phyloP scores from a whole-genome alignment of 805 yeast genomes.

The Wickerhamomyces alni region DNA sequence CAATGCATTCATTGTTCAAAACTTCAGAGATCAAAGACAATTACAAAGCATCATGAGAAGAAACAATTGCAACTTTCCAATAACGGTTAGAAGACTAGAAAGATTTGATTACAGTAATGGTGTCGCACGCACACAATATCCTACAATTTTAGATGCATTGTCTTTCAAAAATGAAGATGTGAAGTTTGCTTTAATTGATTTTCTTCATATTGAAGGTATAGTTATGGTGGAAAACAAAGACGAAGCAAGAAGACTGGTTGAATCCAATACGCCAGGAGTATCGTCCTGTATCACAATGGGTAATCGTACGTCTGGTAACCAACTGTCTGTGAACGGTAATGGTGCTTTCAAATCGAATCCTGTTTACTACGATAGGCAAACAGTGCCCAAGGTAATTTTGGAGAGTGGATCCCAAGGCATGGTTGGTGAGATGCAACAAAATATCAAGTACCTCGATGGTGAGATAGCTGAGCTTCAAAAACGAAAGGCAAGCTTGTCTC shows the following conservation, averaged over 20 bases:
- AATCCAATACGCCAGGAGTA: constrained; percentile 19
- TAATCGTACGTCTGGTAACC: constrained; percentile 38
- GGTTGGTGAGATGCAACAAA: constrained; percentile 7
- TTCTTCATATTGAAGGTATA: constrained; percentile 50
- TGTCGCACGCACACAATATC: constrained; percentile 34
- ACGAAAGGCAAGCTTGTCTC: constrained; percentile 3
- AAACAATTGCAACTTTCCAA: constrained; percentile 29
- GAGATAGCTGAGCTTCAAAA: constrained; percentile 6
- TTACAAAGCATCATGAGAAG: constrained; percentile 31
- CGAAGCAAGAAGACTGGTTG: constrained; percentile 43
- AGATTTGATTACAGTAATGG: constrained; percentile 45
- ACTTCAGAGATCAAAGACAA: constrained; percentile 48
- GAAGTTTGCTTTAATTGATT: constrained; percentile 59
- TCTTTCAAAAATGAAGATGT: constrained; percentile 48
- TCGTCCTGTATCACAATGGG: constrained; percentile 35
- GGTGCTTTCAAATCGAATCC: constrained; percentile 52
- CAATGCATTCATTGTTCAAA: constrained; percentile 62
- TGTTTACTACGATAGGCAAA: constrained; percentile 30
- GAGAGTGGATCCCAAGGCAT: constrained; percentile 11
- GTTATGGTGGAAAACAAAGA: constrained; percentile 45
- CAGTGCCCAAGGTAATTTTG: constrained; percentile 10
- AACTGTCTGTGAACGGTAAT: constrained; percentile 30
- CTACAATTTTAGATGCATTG: constrained; percentile 56
- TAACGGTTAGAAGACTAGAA: constrained; percentile 51
- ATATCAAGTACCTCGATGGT: not conserved